Base-by-base conservation (phyloP, 2,329 filamentous ascomycete species). In the Ceratocystis huliohia region DNA sequence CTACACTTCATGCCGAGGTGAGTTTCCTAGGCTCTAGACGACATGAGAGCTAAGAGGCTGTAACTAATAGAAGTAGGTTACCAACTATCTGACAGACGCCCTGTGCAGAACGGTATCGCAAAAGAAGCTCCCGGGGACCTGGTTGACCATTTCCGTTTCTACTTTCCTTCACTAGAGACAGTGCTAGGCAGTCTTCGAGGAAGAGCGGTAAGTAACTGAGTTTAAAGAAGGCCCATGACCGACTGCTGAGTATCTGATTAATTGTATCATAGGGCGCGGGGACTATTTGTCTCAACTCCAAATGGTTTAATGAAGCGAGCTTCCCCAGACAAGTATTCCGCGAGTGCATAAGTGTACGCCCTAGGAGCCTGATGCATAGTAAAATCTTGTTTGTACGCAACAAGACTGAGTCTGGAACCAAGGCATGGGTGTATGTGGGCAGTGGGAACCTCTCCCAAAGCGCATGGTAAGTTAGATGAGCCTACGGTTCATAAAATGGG, bases 381-480 rank as follows among this genome's bases (percentile, higher is more conserved):
- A 99, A 99, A 77, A 79, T 91, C 70, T 76, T 85, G 65, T 77
- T 84, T 64, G 82, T 83, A 28, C 77, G 78, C 20, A 65, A 68
- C 28, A 62, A 45, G 7, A 63, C 64, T 7, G 61, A 66, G 13
- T 70, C 72, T 65, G 69, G 71, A 45, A 71, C 72, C 64, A 66
- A 69, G 67, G 85, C 85, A 3, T 97, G 90, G 87, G 87, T 83
- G 1, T 97, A 97, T 73, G 77, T 96, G 46, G 94, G 94, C 17
- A 96, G 90, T 71, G 90, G 91, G 6, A 99, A 99, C 75, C 76
- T 96, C 33, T 96, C 91, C 0, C 91, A 96, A 75, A 92, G 89
- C 73, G 94, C 94, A 37, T 99, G 94, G 88, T 91, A 77, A 79
- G 84, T 78, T 41, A 41, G 10, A 5, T 5, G 37, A 41, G 37